phyloP scores from a whole-genome alignment of 78 protist species.

The Dictyostelium citrinum region DNA sequence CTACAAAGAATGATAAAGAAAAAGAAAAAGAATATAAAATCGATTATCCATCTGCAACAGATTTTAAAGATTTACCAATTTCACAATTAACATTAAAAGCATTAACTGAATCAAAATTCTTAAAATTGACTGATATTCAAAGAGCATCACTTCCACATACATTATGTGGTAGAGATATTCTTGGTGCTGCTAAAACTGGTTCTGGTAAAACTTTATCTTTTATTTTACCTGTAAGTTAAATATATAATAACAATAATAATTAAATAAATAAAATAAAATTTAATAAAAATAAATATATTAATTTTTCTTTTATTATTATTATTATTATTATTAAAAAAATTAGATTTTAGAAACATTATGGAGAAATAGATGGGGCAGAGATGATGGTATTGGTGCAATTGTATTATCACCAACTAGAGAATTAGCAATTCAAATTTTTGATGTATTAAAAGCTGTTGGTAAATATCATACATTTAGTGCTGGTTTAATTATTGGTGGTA shows the following conservation, averaged over 20 bases:
- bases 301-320: not conserved
- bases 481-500: constrained; percentile 97
- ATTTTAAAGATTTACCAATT: constrained; percentile 64
- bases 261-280: too few relatives aligned
- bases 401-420: constrained; percentile 98
- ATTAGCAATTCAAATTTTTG: constrained; percentile 97
- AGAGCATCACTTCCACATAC: constrained; percentile 89
- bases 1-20: not conserved
- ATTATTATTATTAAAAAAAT: too few relatives aligned
- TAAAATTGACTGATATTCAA: constrained; percentile 91
- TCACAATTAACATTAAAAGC: constrained; percentile 61
- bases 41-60: constrained; percentile 12
- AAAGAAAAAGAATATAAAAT: not conserved
- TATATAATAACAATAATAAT: too few relatives aligned
- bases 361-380: constrained; percentile 82
- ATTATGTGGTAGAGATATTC: constrained; percentile 92
- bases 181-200: constrained; percentile 98
- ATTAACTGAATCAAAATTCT: constrained; percentile 53
- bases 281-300: too few relatives aligned
- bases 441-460: constrained; percentile 81
- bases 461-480: constrained; percentile 83
- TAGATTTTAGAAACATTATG: constrained; percentile 89
- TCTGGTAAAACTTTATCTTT: constrained; percentile 97
- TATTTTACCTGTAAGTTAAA: constrained; percentile 90
- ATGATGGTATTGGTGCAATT: constrained; percentile 97